Percentiles rank a stretch among this genome's conserved stretches.
Conservation (phyloP, 2,329 filamentous ascomycete species). For the Thyridium curvatum region DNA sequence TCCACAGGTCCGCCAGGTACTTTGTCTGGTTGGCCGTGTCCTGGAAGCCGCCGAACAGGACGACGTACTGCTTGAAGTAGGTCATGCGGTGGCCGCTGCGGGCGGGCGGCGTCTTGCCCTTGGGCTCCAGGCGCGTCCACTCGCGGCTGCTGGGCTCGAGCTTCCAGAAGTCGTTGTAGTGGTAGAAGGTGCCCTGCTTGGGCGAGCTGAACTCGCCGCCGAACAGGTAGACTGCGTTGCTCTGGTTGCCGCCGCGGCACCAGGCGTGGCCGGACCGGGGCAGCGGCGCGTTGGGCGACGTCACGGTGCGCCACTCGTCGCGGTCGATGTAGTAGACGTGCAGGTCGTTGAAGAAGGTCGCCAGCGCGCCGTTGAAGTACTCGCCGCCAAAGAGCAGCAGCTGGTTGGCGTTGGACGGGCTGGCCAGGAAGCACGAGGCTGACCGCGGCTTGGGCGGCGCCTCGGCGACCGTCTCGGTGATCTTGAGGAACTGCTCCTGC, state of each 20-base stretch:
- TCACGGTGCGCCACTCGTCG: conserved; percentile 87
- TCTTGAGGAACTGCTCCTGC: conserved; percentile 89
- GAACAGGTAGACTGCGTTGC: conserved; percentile 82
- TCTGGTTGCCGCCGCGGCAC: conserved; percentile 78
- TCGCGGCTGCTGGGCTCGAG: conserved; percentile 79
- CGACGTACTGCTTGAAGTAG: conserved; percentile 93
- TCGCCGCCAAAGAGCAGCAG: conserved; percentile 91
- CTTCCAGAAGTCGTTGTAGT: conserved; percentile 98
- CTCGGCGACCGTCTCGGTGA: conserved; percentile 72
- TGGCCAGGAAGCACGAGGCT: conserved; percentile 77
- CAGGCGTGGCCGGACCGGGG: conserved; percentile 91
- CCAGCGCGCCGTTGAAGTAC: conserved; percentile 87
- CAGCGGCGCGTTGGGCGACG: conserved; percentile 83
- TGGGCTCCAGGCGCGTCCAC: conserved; percentile 82
- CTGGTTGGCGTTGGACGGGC: conserved; percentile 80
- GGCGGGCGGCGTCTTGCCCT: conserved; percentile 73
- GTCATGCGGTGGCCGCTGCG: conserved; percentile 94
- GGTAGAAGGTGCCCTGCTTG: conserved; percentile 97
- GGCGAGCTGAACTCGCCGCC: conserved; percentile 95
- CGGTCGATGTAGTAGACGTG: conserved; percentile 70
- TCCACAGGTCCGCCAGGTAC: conserved; percentile 89
- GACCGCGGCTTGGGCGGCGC: conserved; percentile 71
- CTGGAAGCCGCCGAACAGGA: conserved; percentile 95
- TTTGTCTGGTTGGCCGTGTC: conserved; percentile 93
- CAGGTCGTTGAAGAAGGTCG: conserved; percentile 63